phyloP scores from a whole-genome alignment of 495 filamentous ascomycete species.

The Penicillium simplicissimum region DNA sequence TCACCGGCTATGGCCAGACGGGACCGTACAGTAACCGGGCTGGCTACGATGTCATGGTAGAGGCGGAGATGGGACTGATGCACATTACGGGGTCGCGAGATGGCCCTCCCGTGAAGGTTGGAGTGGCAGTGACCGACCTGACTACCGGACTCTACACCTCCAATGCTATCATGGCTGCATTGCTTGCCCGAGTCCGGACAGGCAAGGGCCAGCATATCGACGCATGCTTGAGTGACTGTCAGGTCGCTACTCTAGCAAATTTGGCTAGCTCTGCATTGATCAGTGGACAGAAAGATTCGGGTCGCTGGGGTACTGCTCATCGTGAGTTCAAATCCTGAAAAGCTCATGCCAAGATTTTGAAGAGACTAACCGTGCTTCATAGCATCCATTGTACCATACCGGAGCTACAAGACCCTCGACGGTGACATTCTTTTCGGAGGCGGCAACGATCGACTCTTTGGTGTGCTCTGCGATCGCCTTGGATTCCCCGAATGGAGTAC shows the following conservation, averaged over 20 bases:
- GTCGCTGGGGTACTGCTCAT: slow-evolving; percentile 94
- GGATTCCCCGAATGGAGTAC: slow-evolving; percentile 77
- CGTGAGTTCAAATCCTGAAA: slow-evolving; percentile 55
- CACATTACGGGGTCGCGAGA: slow-evolving; percentile 91
- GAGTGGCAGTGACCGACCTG: slow-evolving; percentile 93
- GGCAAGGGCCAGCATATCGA: slow-evolving; percentile 91
- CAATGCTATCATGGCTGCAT: slow-evolving; percentile 92
- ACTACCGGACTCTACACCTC: slow-evolving; percentile 97
- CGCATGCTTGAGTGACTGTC: slow-evolving; percentile 86
- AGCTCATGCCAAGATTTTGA: not conserved
- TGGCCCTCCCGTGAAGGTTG: slow-evolving; percentile 93
- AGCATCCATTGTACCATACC: slow-evolving; percentile 96
- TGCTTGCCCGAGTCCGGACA: slow-evolving; percentile 67
- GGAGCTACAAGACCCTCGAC: slow-evolving; percentile 87
- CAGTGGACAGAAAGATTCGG: slow-evolving; percentile 81
- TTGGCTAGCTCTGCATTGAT: slow-evolving; percentile 91
- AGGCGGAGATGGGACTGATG: slow-evolving; percentile 97
- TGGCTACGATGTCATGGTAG: slow-evolving; percentile 99
- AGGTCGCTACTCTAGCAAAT: slow-evolving; percentile 89
- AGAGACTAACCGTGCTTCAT: slow-evolving; percentile 16
- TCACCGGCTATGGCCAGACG: slow-evolving; percentile 83
- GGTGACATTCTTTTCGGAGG: slow-evolving; percentile 91
- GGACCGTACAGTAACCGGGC: slow-evolving; percentile 87
- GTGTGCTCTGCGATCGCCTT: slow-evolving; percentile 77
- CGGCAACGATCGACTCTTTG: slow-evolving; percentile 90